Percentiles rank a stretch among this genome's conserved stretches.
Evolutionary conservation across 148 eudicot genomes (phyloP).

Genomic region (Arbutus unedo): DNA sequence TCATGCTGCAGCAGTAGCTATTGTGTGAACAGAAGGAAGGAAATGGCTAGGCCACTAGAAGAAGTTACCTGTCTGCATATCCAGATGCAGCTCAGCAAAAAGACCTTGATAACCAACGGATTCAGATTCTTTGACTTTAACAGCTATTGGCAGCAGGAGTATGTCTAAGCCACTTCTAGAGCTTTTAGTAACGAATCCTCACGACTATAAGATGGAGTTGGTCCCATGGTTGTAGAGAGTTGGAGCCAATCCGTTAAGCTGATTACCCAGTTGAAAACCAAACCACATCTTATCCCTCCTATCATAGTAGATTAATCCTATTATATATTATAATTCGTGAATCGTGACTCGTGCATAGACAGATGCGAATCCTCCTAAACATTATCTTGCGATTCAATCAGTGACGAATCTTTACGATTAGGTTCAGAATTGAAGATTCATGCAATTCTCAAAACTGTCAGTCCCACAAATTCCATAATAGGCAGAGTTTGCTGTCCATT

Average conservation of each 20-base stretch:
- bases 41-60: neutral
- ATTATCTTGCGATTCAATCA: neutral
- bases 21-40: neutral
- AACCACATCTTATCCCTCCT: neutral
- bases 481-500: neutral
- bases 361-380: neutral
- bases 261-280: neutral
- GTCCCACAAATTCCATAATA: neutral
- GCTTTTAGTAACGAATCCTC: neutral
- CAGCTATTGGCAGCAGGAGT: neutral
- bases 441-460: neutral
- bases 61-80: neutral
- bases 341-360: neutral
- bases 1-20: neutral
- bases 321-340: neutral
- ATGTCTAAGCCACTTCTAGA: constrained; percentile 1
- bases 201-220: neutral
- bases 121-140: neutral
- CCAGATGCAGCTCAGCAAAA: neutral
- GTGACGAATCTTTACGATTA: neutral
- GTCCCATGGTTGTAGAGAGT: constrained; percentile 1
- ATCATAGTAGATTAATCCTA: neutral
- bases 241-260: neutral
- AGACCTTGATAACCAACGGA: neutral
- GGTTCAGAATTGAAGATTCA: neutral